Evolutionary conservation across 2,329 filamentous ascomycete species (phyloP).

Genomic region (Pseudocercospora crystallina): DNA sequence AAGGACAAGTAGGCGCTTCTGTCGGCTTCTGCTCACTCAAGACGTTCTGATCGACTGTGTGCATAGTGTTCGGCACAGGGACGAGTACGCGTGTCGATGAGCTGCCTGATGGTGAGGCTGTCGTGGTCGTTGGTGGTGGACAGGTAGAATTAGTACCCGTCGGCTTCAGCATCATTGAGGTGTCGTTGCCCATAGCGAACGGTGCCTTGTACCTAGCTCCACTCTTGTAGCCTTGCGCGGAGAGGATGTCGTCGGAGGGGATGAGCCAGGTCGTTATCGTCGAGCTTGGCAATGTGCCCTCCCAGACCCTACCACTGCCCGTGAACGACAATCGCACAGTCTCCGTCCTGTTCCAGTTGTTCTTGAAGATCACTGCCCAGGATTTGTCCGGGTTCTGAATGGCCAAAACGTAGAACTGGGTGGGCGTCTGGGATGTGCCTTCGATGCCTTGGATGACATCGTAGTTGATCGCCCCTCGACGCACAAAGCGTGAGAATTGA

Average conservation of each 20-base stretch:
- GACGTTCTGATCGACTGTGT: conserved; percentile 10
- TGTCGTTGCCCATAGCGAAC: not conserved
- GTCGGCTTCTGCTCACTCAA: conserved; percentile 2
- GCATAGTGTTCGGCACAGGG: conserved; percentile 10
- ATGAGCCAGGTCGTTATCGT: conserved; percentile 24
- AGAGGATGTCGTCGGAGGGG: conserved; percentile 11
- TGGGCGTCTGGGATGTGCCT: conserved; percentile 5
- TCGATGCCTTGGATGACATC: conserved; percentile 20
- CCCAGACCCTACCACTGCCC: conserved; percentile 19
- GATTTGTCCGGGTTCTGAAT: conserved; percentile 24
- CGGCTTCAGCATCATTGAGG: not conserved
- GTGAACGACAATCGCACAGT: conserved; percentile 24
- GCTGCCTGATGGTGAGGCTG: not conserved
- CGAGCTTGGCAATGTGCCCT: conserved; percentile 20
- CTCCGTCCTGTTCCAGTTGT: conserved; percentile 24
- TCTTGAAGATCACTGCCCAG: conserved; percentile 29
- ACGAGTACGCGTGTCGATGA: not conserved
- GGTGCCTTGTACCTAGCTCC: not conserved
- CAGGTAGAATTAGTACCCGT: not conserved
- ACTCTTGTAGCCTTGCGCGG: not conserved
- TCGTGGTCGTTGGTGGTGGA: not conserved
- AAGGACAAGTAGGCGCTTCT: not conserved
- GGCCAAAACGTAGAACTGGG: conserved; percentile 25
- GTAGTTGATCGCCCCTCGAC: conserved; percentile 23
- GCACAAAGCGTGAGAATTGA: conserved; percentile 42